Percentiles rank a stretch among this genome's conserved stretches.
These are phyloP conservation scores for Dillenia turbinata DNA, from an alignment of 164 flowering plant genomes.

Conservation along the genomic window DNA sequence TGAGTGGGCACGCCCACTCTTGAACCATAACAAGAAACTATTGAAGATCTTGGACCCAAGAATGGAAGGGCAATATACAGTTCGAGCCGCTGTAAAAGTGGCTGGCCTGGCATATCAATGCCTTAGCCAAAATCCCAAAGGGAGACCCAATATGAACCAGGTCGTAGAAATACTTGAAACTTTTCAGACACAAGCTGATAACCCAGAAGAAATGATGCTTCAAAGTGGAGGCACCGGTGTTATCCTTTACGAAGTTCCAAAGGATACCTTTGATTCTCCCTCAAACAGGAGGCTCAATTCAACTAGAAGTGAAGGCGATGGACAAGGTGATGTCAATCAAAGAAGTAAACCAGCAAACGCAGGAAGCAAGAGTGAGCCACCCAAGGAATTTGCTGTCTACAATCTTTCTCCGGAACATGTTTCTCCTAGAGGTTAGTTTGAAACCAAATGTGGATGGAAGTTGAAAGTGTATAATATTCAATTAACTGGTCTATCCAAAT, in stretches of 20 bases:
- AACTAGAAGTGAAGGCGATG: conserved; percentile 8
- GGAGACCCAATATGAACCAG: conserved; percentile 80
- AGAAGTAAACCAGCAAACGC: conserved; percentile 17
- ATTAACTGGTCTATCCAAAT: too few relatives aligned
- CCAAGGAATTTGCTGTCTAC: conserved; percentile 26
- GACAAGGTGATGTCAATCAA: conserved; percentile 6
- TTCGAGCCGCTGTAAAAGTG: conserved; percentile 53
- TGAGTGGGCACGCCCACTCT: conserved; percentile 90
- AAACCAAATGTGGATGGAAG: conserved; percentile 1
- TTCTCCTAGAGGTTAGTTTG: conserved; percentile 11
- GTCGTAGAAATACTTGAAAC: conserved; percentile 76
- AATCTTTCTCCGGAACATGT: conserved; percentile 22
- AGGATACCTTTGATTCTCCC: conserved; percentile 9
- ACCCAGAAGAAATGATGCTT: conserved; percentile 22
- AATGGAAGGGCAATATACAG: conserved; percentile 81
- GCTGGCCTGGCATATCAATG: conserved; percentile 85
- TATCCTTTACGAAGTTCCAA: conserved; percentile 62
- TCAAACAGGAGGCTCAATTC: conserved; percentile 6
- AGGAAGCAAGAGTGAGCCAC: conserved; percentile 55
- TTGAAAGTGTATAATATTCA: too few relatives aligned
- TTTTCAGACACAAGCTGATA: conserved; percentile 29
- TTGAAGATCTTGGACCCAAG: conserved; percentile 76
- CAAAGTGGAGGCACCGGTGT: conserved; percentile 24
- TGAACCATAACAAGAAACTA: conserved; percentile 69
- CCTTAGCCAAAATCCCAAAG: conserved; percentile 92